Base-by-base conservation (phyloP, 2,329 filamentous ascomycete species). In the Conoideocrella luteorostrata region DNA sequence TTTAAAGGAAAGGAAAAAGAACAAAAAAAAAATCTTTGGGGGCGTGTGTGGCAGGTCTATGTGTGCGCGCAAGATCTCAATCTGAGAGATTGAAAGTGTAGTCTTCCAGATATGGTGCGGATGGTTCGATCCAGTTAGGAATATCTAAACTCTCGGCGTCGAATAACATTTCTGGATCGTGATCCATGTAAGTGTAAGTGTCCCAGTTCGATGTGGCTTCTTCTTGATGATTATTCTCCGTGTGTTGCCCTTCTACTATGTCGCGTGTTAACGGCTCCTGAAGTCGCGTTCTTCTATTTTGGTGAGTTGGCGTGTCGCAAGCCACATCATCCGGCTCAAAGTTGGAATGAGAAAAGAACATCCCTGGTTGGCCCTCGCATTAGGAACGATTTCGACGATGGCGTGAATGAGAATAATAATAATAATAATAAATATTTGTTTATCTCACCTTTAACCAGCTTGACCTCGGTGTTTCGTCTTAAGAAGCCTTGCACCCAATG, bases 401-500 rank as follows among this genome's bases (percentile, higher is more conserved):
- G 5, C n/a, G 21, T 21, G 21, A 7, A 21, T 35, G 32, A 34
- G n/a, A n/a, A n/a, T 39, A n/a, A 20, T 22, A 21, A 33, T 23
- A 10, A 13, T 17, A 11, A 13, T 6, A 32, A 30, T n/a, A 18
- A n/a, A n/a, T 11, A 38, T 15, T 22, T 41, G 13, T 12, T 13
- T 39, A 24, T 37, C 46, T 45, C 34, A 48, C 46, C 46, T 48
- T 48, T 48, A 21, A 45, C 39, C 17, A 46, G 36, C 29, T 45
- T 48, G 24, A 48, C 46, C 10, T 46, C 43, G 21, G 39, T 22
- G 29, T 48, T 48, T 40, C 46, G 35, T 42, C 46, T 45, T 15
- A 48, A 34, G 32, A 48, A 48, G 21, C 46, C 46, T 41, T 48
- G 46, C 3, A 48, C 43, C 46, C 46, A 48, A 29, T 48, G 46